These are phyloP conservation scores for Fusarium secorum DNA, from an alignment of 2,329 filamentous ascomycete species.

Conservation along the genomic window DNA sequence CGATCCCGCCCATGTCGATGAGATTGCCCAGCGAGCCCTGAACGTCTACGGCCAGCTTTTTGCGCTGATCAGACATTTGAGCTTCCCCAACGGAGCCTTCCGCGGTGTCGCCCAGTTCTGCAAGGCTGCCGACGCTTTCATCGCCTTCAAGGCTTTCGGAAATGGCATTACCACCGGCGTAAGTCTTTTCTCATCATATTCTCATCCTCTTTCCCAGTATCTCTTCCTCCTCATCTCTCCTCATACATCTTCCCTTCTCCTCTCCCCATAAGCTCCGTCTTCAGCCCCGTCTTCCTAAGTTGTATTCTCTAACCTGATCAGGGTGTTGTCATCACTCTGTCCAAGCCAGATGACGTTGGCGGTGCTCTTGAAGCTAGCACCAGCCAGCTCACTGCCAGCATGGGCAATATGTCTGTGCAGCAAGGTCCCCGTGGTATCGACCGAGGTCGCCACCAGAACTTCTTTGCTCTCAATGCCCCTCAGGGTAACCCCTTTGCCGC, in stretches of 20 bases:
- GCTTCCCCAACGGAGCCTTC: constrained; percentile 53
- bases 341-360: background rate
- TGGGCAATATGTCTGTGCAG: constrained; percentile 31
- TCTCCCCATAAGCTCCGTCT: no score
- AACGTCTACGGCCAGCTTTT: constrained; percentile 60
- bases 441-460: background rate
- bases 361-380: no score
- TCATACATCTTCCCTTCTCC: background rate
- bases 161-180: constrained; percentile 40
- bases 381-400: no score
- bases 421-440: background rate
- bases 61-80: constrained; percentile 56
- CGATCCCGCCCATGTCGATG: constrained; percentile 48
- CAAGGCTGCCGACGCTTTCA: constrained; percentile 55
- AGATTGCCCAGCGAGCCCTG: constrained; percentile 48
- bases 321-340: background rate
- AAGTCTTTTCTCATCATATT: background rate
- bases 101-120: constrained; percentile 62
- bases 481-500: constrained; percentile 2
- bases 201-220: constrained; percentile 6
- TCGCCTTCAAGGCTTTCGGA: constrained; percentile 50
- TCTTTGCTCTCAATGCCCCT: constrained; percentile 43
- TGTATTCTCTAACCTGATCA: constrained; percentile 6
- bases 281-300: background rate
- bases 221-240: no score